Evolutionary conservation across 805 yeast genomes (phyloP), one percentile per base, ranked within the genome.

Genomic region (Saturnispora serradocipensis): DNA sequence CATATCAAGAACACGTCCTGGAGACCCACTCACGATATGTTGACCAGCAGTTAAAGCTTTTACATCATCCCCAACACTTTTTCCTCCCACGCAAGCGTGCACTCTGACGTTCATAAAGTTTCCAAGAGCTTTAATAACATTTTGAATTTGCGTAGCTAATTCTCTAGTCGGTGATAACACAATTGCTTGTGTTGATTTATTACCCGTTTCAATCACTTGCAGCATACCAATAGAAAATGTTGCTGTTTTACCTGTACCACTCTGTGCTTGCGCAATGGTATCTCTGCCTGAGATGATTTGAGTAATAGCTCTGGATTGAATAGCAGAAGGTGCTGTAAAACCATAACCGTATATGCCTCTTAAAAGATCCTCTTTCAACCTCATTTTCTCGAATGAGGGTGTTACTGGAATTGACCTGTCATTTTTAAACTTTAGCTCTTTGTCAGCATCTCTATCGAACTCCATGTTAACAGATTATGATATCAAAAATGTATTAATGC

Each of bases 211-310:
- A 51, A 93, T 78, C 57, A 80, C 86, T 71, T 93, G 95, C 58
- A 93, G 74, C 76, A 89, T 86, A 25, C 96, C 91, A 59, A 93
- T 91, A 57, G 97, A 79, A 76, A 93, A 93, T 46, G 99, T 93
- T 58, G 98, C 99, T 28, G 99, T 93, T 75, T 93, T 93, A 72
- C 99, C 99, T 47, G 99, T 93, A 72, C 99, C 99, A 36, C 97
- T 88, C 73, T 93, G 99, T 54, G 99, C 98, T 74, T 93, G 99
- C 55, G 99, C 99, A 57, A 93, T 81, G 50, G 90, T 95, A 71
- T 93, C 99, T 70, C 89, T 83, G 52, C 97, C 97, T 65, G 82
- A 84, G 62, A 89, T 85, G 70, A 93, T 90, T 69, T 95, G 99
- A 72, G 86, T 75, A 61, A 93, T 93, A 57, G 98, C 99, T 71